phyloP scores from a whole-genome alignment of 176 grass and related monocot species.

The Aegilops umbellulata region DNA sequence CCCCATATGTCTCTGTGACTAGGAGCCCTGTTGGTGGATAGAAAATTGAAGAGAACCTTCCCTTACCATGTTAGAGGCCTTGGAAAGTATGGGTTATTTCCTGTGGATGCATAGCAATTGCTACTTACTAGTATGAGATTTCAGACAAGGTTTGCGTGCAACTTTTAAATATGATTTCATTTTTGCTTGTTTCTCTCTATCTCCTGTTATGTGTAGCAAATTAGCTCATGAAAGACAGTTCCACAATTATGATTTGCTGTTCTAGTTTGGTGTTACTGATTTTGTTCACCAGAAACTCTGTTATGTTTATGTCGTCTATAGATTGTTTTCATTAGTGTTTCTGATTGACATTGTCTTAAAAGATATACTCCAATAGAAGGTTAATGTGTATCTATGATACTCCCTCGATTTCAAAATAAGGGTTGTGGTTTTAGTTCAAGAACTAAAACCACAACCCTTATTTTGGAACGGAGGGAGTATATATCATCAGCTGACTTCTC shows the following conservation, averaged over 20 bases:
- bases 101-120: too few species aligned
- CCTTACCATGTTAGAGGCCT: background rate
- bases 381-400: background rate
- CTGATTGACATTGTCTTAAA: background rate
- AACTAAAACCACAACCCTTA: too few species aligned
- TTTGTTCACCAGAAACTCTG: background rate
- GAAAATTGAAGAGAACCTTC: slow-evolving; percentile 13
- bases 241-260: background rate
- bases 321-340: background rate
- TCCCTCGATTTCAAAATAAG: too few species aligned
- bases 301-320: background rate
- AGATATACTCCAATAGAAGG: background rate
- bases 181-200: background rate
- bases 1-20: background rate
- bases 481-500: background rate
- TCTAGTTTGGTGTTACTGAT: background rate
- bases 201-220: background rate
- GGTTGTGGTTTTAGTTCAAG: too few species aligned
- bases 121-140: background rate
- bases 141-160: background rate
- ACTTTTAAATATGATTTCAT: background rate
- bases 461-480: background rate
- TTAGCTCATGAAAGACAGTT: background rate
- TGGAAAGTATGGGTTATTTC: background rate
- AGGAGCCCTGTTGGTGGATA: background rate